Percentiles rank a stretch among this genome's conserved stretches.
These are phyloP conservation scores for Teratosphaeria epicoccoides DNA, from an alignment of 2,329 filamentous ascomycete species.

Conservation along the genomic window DNA sequence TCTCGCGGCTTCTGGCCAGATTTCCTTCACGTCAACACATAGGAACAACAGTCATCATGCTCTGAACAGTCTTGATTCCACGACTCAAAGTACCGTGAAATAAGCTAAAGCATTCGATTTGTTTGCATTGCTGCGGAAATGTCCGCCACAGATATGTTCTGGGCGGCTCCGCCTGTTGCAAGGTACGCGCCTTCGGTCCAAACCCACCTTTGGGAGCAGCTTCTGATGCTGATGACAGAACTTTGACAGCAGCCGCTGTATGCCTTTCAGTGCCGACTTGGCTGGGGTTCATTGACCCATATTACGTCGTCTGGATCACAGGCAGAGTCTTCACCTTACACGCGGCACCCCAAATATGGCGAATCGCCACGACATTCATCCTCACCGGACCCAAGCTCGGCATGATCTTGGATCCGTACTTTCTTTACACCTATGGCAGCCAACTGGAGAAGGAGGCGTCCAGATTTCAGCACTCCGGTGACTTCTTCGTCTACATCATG, in stretches of 20 bases:
- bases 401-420: slow-evolving; percentile 65
- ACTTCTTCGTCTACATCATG: slow-evolving; percentile 68
- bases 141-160: slow-evolving; percentile 36
- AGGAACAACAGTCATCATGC: neutral
- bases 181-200: slow-evolving; percentile 40
- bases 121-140: slow-evolving; percentile 4
- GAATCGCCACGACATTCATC: slow-evolving; percentile 47
- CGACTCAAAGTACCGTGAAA: too few relatives aligned
- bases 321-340: slow-evolving; percentile 37
- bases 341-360: slow-evolving; percentile 51
- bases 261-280: slow-evolving; percentile 52
- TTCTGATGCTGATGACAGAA: slow-evolving; percentile 50
- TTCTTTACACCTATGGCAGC: slow-evolving; percentile 67
- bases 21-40: neutral
- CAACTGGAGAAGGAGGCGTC: slow-evolving; percentile 61
- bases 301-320: slow-evolving; percentile 46
- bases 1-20: neutral
- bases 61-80: too few relatives aligned
- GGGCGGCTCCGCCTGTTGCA: slow-evolving; percentile 54
- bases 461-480: slow-evolving; percentile 64
- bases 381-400: slow-evolving; percentile 45
- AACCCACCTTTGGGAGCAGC: slow-evolving; percentile 6
- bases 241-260: slow-evolving; percentile 54
- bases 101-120: neutral
- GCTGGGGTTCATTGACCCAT: slow-evolving; percentile 43